Evolutionary conservation across 2,329 filamentous ascomycete genomes (phyloP), one percentile per base, ranked within the genome.

Genomic region (Trichophaea hybrida): DNA sequence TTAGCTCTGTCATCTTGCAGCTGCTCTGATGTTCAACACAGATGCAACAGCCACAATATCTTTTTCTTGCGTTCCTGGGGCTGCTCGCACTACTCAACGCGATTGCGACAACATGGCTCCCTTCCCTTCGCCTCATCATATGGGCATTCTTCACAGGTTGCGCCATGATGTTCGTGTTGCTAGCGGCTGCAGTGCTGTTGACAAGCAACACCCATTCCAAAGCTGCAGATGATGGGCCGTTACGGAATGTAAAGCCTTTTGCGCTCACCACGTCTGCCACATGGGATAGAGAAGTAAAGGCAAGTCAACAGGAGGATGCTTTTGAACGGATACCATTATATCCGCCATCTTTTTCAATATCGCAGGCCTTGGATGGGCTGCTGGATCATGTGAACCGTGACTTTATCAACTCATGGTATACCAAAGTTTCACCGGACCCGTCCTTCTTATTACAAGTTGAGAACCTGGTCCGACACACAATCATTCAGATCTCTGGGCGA

Each of bases 321-420:
- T 66, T 64, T 34, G 59, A 60, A 46, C 59, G 64, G 38, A 32
- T 12, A 8, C 80, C 86, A 10, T 77, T 98, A 63, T 88, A 88
- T 69, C 80, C 85, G 59, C 79, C 84, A 57, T 90, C 87, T 17
- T 82, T 84, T 66, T 78, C 83, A 60, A 81, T 97, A 58, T 94
- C 89, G 10, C 80, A 83, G 67, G 85, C 85, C 50, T 75, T 97
- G 65, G 88, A 96, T 72, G 79, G 82, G 56, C 74, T 97, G 35
- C 78, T 98, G 49, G 80, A 84, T 55, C 75, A 89, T 56, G 80
- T 94, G 56, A 73, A 88, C 64, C 80, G 86, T 64, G 88, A 96
- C 71, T 96, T 94, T 70, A 81, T 98, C 59, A 81, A 79, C 60
- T 84, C 84, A 51, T 98, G 93, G 93, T 97, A 96, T 72, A 79